Percentiles rank a stretch among this genome's conserved stretches.
phyloP scores from a whole-genome alignment of 1,284 basidiomycete genomes.

The Apiotrichum veenhuisii region DNA sequence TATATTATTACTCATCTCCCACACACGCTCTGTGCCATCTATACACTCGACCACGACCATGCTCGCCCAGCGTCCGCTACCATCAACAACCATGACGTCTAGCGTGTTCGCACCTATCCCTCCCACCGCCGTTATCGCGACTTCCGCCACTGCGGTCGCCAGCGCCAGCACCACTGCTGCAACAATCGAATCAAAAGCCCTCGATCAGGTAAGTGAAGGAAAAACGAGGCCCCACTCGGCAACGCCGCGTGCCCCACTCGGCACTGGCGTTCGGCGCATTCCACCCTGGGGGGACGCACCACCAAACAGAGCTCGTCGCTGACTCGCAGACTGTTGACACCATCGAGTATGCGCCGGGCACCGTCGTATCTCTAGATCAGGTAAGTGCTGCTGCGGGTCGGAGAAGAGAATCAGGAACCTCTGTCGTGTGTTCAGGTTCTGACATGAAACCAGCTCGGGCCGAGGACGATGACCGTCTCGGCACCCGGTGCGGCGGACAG shows the following conservation, averaged over 20 bases:
- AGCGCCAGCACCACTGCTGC: background rate
- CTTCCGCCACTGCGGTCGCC: background rate
- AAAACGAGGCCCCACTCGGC: background rate
- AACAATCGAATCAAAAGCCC: background rate
- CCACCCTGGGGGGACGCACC: too few species aligned
- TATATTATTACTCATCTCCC: background rate
- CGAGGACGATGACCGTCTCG: background rate
- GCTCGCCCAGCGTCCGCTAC: background rate
- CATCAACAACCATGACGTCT: background rate
- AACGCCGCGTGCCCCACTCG: background rate
- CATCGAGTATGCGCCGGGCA: background rate
- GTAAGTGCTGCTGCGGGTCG: background rate
- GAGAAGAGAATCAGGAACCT: too few species aligned
- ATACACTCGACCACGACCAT: background rate
- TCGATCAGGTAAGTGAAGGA: slow-evolving; percentile 1
- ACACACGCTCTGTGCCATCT: background rate
- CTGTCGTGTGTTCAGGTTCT: background rate
- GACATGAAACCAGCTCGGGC: background rate
- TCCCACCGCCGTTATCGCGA: background rate
- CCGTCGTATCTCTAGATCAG: slow-evolving; percentile 1
- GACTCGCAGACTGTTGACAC: background rate
- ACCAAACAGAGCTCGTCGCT: background rate
- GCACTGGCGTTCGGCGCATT: background rate
- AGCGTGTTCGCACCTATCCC: background rate
- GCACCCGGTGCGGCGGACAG: background rate